Percentiles rank a stretch among this genome's conserved stretches.
These are phyloP conservation scores for Tolypocladium ovalisporum DNA, from an alignment of 2,329 filamentous ascomycete genomes.

Conservation along the genomic window DNA sequence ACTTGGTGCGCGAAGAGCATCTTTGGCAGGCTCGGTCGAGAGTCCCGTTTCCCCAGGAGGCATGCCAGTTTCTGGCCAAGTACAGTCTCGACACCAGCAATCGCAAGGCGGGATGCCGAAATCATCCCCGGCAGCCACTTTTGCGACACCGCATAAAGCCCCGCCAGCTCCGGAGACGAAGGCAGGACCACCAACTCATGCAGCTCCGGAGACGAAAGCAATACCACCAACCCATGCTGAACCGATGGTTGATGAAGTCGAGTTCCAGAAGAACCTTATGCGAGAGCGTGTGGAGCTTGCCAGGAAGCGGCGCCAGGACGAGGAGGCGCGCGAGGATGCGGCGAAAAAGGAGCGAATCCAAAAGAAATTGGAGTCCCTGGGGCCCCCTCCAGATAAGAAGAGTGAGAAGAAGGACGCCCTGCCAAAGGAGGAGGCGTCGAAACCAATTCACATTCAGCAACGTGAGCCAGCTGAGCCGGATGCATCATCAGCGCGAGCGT, in stretches of 20 bases:
- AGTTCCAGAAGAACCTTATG: slow-evolving; percentile 62
- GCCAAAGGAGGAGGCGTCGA: slow-evolving; percentile 28
- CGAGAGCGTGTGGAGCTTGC: slow-evolving; percentile 58
- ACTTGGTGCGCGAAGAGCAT: slow-evolving; percentile 33
- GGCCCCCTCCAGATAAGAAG: slow-evolving; percentile 50
- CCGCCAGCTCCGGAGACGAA: slow-evolving; percentile 16
- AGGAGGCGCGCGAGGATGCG: slow-evolving; percentile 63
- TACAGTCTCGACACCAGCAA: slow-evolving; percentile 14
- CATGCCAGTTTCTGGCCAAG: slow-evolving; percentile 14
- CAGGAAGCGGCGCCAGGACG: slow-evolving; percentile 54
- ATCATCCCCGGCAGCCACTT: slow-evolving; percentile 30
- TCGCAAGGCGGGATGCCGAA: slow-evolving; percentile 17
- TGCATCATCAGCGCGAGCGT: slow-evolving; percentile 5
- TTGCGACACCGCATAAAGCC: slow-evolving; percentile 27
- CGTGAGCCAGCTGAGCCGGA: slow-evolving; percentile 11
- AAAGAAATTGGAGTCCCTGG: slow-evolving; percentile 61
- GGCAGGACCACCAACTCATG: slow-evolving; percentile 17
- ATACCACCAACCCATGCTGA: slow-evolving; percentile 19
- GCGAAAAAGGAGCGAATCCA: slow-evolving; percentile 59
- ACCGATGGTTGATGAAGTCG: slow-evolving; percentile 42
- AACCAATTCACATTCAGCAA: slow-evolving; percentile 23
- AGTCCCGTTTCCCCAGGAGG: slow-evolving; percentile 34
- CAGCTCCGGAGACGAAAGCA: slow-evolving; percentile 18
- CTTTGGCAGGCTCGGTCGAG: slow-evolving; percentile 39
- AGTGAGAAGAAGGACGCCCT: slow-evolving; percentile 39